Percentiles rank a stretch among this genome's conserved stretches.
Evolutionary conservation across 176 grass and related monocot genomes (phyloP).

Genomic region (Juncus inflexus): DNA sequence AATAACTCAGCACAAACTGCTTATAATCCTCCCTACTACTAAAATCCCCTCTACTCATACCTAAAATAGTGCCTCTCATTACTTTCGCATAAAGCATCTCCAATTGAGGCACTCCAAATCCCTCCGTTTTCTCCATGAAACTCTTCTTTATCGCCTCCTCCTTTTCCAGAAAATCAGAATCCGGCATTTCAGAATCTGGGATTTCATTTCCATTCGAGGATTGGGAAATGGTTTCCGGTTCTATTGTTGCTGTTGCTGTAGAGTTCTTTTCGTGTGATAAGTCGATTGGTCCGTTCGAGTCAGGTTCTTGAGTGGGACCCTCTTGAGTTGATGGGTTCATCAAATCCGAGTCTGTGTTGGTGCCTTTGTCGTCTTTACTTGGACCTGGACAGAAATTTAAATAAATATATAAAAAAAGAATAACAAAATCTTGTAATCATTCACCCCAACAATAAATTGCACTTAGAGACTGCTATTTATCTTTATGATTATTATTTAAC

Average conservation of each 20-base stretch:
- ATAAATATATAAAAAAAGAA: too few species aligned
- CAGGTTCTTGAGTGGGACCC: slow-evolving; percentile 34
- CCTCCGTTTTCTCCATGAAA: slow-evolving; percentile 56
- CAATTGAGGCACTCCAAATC: slow-evolving; percentile 68
- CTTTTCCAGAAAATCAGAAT: slow-evolving; percentile 40
- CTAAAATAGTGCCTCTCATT: slow-evolving; percentile 52
- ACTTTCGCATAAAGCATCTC: slow-evolving; percentile 74
- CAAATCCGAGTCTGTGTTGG: slow-evolving; percentile 42
- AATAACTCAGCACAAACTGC: slow-evolving; percentile 67
- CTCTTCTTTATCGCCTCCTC: slow-evolving; percentile 42
- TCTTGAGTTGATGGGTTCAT: slow-evolving; percentile 44
- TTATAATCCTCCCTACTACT: slow-evolving; percentile 51
- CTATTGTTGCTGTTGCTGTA: slow-evolving; percentile 31
- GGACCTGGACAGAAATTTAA: slow-evolving; percentile 31
- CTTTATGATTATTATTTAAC: slow-evolving; percentile 16
- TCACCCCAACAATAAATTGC: background rate
- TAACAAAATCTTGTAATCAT: too few species aligned
- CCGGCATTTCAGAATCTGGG: slow-evolving; percentile 9
- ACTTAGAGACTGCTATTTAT: too few species aligned
- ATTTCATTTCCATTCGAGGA: slow-evolving; percentile 34
- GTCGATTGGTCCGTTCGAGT: slow-evolving; percentile 39
- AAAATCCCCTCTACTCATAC: slow-evolving; percentile 32
- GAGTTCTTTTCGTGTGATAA: slow-evolving; percentile 25
- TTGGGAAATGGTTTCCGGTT: slow-evolving; percentile 25
- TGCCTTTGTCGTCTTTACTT: slow-evolving; percentile 39